These are phyloP conservation scores for Ramichloridium luteum DNA, from an alignment of 2,329 filamentous ascomycete species.

Conservation along the genomic window DNA sequence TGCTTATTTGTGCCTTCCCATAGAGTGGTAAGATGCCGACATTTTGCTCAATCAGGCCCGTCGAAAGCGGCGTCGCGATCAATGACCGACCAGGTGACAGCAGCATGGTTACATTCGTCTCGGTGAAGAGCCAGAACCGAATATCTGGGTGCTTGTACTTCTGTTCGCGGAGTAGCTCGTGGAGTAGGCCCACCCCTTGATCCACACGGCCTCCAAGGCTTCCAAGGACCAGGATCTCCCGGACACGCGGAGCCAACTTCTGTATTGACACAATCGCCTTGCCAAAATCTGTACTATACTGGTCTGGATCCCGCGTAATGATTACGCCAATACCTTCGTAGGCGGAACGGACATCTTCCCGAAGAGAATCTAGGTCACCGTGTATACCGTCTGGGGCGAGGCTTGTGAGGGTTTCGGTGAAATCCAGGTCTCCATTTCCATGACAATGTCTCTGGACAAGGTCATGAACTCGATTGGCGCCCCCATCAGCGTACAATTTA, in stretches of 20 bases:
- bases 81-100: constrained; percentile 56
- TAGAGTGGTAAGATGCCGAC: constrained; percentile 78
- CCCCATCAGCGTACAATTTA: constrained; percentile 78
- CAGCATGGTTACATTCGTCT: constrained; percentile 69
- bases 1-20: constrained; percentile 66
- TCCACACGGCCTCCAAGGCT: constrained; percentile 84
- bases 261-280: constrained; percentile 58
- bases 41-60: constrained; percentile 55
- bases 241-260: constrained; percentile 22
- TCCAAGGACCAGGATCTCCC: constrained; percentile 60
- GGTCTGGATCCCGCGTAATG: constrained; percentile 61
- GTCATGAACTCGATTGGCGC: constrained; percentile 63
- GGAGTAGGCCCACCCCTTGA: constrained; percentile 78
- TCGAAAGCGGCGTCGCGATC: constrained; percentile 48
- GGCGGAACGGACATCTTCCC: constrained; percentile 48
- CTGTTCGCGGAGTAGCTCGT: constrained; percentile 58
- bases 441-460: constrained; percentile 26
- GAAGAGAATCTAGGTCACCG: constrained; percentile 82
- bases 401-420: constrained; percentile 14
- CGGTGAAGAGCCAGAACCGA: constrained; percentile 64
- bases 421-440: constrained; percentile 7
- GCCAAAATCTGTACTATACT: constrained; percentile 81
- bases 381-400: constrained; percentile 51
- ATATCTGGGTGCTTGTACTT: constrained; percentile 28
- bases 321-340: constrained; percentile 50